Conservation (phyloP, 1,139 yeast species). For the Pichiaceae sp. region DNA sequence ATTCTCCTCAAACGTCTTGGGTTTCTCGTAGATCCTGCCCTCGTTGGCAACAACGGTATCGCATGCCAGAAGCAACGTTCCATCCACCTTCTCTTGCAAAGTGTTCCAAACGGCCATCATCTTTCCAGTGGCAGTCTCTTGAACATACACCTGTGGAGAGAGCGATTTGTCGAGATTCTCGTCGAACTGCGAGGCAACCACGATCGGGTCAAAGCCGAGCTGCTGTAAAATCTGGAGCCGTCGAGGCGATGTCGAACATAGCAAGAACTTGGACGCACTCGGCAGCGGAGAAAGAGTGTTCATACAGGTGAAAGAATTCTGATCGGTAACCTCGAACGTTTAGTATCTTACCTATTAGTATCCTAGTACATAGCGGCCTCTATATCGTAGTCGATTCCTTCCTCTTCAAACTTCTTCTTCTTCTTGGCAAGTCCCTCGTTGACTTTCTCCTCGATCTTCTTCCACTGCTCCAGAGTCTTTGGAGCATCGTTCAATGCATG, state of each 20-base stretch:
- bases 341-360: neutral
- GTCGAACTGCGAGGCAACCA: slow-evolving; percentile 54
- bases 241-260: slow-evolving; percentile 84
- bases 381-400: slow-evolving; percentile 47
- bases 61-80: slow-evolving; percentile 37
- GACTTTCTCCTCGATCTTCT: slow-evolving; percentile 44
- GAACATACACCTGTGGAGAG: slow-evolving; percentile 50
- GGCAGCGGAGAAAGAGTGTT: slow-evolving; percentile 8
- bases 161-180: slow-evolving; percentile 61
- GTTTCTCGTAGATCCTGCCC: slow-evolving; percentile 69
- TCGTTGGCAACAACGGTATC: slow-evolving; percentile 73
- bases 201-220: slow-evolving; percentile 47
- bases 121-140: slow-evolving; percentile 61
- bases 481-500: slow-evolving; percentile 48
- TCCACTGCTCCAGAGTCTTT: slow-evolving; percentile 53
- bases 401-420: slow-evolving; percentile 38
- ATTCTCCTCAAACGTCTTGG: slow-evolving; percentile 46
- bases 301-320: neutral
- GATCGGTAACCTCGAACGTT: too few relatives aligned
- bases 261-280: slow-evolving; percentile 30
- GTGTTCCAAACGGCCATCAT: slow-evolving; percentile 47
- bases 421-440: slow-evolving; percentile 30
- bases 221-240: slow-evolving; percentile 60
- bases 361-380: neutral
- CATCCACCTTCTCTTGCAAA: slow-evolving; percentile 2